Evolutionary conservation across 2,329 filamentous ascomycete species (phyloP).

Genomic region (Pseudomassariella vexata): DNA sequence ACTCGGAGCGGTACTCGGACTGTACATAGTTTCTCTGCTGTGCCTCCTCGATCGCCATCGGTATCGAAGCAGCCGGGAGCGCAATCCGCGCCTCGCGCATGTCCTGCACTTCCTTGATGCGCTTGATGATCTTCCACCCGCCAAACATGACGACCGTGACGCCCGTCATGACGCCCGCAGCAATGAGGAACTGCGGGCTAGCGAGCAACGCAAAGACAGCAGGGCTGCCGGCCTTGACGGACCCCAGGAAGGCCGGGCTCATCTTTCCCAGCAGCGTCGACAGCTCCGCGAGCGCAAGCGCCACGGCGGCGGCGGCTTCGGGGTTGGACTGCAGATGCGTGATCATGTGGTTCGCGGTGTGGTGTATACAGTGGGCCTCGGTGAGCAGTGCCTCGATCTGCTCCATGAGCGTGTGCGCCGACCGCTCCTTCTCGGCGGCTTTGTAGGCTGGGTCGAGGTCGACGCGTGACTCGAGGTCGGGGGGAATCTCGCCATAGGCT

Average conservation of each 20-base stretch:
- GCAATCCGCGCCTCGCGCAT: conserved; percentile 8
- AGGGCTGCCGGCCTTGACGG: conserved; percentile 76
- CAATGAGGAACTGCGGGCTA: conserved; percentile 91
- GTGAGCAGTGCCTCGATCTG: conserved; percentile 73
- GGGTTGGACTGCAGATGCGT: conserved; percentile 67
- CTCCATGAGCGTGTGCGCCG: conserved; percentile 55
- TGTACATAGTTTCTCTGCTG: no score
- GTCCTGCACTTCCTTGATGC: conserved; percentile 49
- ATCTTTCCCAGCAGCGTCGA: conserved; percentile 77
- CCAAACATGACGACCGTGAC: conserved; percentile 95
- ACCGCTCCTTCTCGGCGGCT: conserved; percentile 49
- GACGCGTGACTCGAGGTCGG: conserved; percentile 47
- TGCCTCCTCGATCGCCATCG: conserved; percentile 27
- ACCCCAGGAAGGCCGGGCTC: conserved; percentile 70
- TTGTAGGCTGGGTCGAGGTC: conserved; percentile 40
- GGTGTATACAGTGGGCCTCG: conserved; percentile 83
- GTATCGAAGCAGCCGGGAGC: conserved; percentile 6
- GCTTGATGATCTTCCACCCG: conserved; percentile 95
- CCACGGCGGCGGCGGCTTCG: conserved; percentile 89
- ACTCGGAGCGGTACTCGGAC: conserved; percentile 12
- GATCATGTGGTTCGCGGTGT: conserved; percentile 79
- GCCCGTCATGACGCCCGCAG: conserved; percentile 80
- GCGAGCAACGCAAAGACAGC: conserved; percentile 81
- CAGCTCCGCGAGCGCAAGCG: conserved; percentile 86
- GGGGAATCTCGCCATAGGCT: conserved; percentile 79